Conservation (phyloP, 2,329 filamentous ascomycete genomes). For the Penicillium decumbens region DNA sequence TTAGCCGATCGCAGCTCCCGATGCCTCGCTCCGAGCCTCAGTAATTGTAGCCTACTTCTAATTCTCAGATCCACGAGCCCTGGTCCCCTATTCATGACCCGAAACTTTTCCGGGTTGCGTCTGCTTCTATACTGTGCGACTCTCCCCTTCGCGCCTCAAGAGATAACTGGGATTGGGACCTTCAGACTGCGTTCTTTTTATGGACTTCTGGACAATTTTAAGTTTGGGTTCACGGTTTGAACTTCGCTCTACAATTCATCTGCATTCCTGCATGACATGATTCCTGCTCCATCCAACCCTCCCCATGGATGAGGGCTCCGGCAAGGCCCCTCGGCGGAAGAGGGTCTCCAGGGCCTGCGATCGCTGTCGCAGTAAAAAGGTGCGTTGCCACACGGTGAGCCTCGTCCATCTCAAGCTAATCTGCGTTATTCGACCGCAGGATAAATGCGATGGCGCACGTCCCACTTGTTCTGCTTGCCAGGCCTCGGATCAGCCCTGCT, state of each 20-base stretch:
- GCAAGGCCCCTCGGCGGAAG: slow-evolving; percentile 41
- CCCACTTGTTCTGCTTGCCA: slow-evolving; percentile 43
- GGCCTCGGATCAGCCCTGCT: slow-evolving; percentile 39
- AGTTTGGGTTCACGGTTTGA: not conserved
- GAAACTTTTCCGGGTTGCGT: slow-evolving; percentile 7
- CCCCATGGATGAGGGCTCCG: slow-evolving; percentile 40
- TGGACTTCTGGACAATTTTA: not conserved
- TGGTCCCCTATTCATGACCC: not conserved
- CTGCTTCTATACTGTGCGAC: not conserved
- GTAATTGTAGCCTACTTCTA: not conserved
- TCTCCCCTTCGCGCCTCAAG: not conserved
- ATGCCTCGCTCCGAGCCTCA: not conserved
- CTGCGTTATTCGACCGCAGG: slow-evolving; percentile 16
- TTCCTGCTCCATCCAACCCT: slow-evolving; percentile 20
- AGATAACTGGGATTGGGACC: not conserved
- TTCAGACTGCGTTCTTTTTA: not conserved
- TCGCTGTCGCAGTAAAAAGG: slow-evolving; percentile 44
- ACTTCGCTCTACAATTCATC: not conserved
- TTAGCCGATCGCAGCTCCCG: not conserved
- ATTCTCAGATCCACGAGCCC: not conserved
- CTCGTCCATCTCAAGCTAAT: slow-evolving; percentile 1
- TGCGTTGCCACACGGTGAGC: slow-evolving; percentile 13
- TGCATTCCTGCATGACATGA: slow-evolving; percentile 25
- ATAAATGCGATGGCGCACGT: slow-evolving; percentile 44
- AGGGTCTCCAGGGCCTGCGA: slow-evolving; percentile 46